These are phyloP conservation scores for Tylopilus vinaceipallidus DNA, from an alignment of 768 basidiomycete species.

Conservation along the genomic window DNA sequence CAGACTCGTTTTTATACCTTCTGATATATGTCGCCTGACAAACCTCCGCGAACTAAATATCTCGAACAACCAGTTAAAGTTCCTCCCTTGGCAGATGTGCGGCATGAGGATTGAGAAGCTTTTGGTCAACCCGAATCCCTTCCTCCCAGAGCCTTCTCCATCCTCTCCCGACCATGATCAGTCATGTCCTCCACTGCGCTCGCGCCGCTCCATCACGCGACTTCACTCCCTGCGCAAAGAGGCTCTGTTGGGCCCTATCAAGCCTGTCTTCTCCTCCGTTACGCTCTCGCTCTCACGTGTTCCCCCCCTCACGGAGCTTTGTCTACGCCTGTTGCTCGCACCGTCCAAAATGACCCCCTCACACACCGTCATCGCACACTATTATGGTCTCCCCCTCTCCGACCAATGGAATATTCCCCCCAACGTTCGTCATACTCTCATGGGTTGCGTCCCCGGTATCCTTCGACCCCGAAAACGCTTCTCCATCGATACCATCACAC, in stretches of 20 bases:
- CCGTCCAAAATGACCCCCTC: constrained; percentile 13
- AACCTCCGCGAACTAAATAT: constrained; percentile 61
- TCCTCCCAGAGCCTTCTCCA: constrained; percentile 38
- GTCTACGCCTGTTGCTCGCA: constrained; percentile 37
- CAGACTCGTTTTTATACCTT: constrained; percentile 52
- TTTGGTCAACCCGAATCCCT: constrained; percentile 58
- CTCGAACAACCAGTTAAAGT: constrained; percentile 54
- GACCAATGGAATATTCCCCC: constrained; percentile 28
- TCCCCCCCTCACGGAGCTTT: constrained; percentile 37
- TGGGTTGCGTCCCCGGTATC: constrained; percentile 29
- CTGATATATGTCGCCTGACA: constrained; percentile 55
- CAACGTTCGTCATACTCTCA: constrained; percentile 24
- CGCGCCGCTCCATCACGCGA: constrained; percentile 16
- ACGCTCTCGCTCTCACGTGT: constrained; percentile 19
- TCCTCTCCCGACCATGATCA: background rate
- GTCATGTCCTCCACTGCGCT: background rate
- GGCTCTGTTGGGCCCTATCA: background rate
- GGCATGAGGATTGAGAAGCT: constrained; percentile 51
- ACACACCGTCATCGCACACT: constrained; percentile 18
- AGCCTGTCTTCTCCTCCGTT: constrained; percentile 20
- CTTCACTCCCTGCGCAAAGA: constrained; percentile 10
- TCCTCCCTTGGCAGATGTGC: constrained; percentile 66
- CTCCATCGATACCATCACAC: constrained; percentile 7
- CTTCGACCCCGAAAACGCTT: constrained; percentile 24
- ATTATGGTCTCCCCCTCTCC: constrained; percentile 32